These are phyloP conservation scores for Lachancea meyersii DNA, from an alignment of 805 yeast species.

Conservation along the genomic window DNA sequence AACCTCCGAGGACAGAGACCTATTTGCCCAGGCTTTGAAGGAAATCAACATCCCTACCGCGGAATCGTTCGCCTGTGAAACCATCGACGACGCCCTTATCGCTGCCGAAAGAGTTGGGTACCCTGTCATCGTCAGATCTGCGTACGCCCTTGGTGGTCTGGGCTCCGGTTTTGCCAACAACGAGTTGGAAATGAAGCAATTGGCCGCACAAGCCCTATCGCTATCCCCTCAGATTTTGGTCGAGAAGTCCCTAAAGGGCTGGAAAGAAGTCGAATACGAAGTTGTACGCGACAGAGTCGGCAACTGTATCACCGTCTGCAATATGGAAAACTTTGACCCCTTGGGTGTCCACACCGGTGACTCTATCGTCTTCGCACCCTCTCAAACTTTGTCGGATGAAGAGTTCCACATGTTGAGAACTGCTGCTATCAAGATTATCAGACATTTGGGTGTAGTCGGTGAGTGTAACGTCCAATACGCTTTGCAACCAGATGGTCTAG, in stretches of 20 bases:
- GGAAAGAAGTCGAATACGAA: conserved; percentile 99
- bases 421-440: conserved; percentile 94
- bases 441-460: conserved; percentile 98
- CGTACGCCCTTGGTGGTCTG: conserved; percentile 93
- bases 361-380: conserved; percentile 97
- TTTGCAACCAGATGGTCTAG: conserved; percentile 90
- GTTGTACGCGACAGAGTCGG: conserved; percentile 95
- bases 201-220: conserved; percentile 83
- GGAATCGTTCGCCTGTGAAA: conserved; percentile 90
- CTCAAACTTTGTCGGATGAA: conserved; percentile 94
- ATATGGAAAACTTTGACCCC: conserved; percentile 98
- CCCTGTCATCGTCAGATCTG: conserved; percentile 96
- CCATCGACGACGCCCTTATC: conserved; percentile 83
- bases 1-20: conserved; percentile 95
- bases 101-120: conserved; percentile 88
- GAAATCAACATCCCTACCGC: conserved; percentile 96
- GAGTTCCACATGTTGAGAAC: conserved; percentile 97
- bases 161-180: conserved; percentile 96
- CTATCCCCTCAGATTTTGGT: conserved; percentile 92
- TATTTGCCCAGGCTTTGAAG: conserved; percentile 90
- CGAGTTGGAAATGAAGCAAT: conserved; percentile 72
- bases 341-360: conserved; percentile 98
- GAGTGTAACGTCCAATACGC: conserved; percentile 98
- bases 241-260: conserved; percentile 94
- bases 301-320: conserved; percentile 97